These are phyloP conservation scores for Plantago elongata DNA, from an alignment of 257 asterid genomes.

Conservation along the genomic window DNA sequence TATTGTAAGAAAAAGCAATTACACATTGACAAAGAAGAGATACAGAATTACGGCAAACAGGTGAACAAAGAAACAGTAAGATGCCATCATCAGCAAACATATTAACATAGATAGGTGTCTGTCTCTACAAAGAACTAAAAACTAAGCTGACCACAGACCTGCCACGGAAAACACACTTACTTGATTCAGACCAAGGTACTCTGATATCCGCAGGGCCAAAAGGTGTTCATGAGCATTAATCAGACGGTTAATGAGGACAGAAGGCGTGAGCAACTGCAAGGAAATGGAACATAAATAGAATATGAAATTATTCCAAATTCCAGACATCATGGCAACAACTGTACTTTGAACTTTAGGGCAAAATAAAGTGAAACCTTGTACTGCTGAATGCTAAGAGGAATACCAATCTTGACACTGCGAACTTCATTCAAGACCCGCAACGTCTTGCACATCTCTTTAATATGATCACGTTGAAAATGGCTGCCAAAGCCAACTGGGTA, in stretches of 20 bases:
- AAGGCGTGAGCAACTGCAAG: conserved; percentile 80
- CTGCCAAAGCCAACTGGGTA: conserved; percentile 94
- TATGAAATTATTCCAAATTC: conserved; percentile 11
- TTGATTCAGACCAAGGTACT: conserved; percentile 73
- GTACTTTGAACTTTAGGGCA: conserved; percentile 13
- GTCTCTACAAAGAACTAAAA: not conserved
- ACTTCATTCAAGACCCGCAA: conserved; percentile 89
- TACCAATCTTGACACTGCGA: conserved; percentile 69
- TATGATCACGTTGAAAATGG: conserved; percentile 80
- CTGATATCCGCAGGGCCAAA: conserved; percentile 80
- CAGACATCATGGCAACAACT: conserved; percentile 15
- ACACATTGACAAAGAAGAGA: not conserved
- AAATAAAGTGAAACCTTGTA: conserved; percentile 55
- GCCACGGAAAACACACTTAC: conserved; percentile 39
- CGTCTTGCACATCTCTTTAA: conserved; percentile 76
- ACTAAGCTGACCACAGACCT: conserved; percentile 1
- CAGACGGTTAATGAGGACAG: conserved; percentile 84
- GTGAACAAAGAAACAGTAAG: conserved; percentile 6
- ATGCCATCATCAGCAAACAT: conserved; percentile 5
- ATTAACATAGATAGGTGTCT: conserved; percentile 9
- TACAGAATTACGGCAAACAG: not conserved
- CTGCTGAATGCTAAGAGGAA: conserved; percentile 91
- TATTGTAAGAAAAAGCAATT: not conserved
- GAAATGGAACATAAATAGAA: conserved; percentile 11
- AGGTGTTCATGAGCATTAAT: conserved; percentile 82